Evolutionary conservation across 1,284 basidiomycete genomes (phyloP), one percentile per base, ranked within the genome.

Genomic region (Ganoderma lingzhi): DNA sequence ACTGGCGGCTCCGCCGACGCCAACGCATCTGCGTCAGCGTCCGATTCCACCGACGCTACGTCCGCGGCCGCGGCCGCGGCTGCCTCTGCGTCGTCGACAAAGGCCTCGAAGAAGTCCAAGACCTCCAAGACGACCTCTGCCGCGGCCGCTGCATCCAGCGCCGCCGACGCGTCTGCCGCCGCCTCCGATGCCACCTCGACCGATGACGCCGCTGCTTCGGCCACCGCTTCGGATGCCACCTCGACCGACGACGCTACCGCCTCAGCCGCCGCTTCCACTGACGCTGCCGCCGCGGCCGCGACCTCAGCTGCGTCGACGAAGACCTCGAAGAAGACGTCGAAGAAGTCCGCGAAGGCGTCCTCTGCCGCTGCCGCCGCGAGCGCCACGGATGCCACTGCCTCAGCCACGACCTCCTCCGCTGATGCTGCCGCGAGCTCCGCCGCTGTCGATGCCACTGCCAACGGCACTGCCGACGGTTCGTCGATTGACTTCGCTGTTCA

Each of bases 401-500:
- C 58, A 0, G 6, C 15, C 1, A 37, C 58, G 19, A 60, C 59
- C 3, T 61, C 59, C 9, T 28, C 59, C 39, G 59, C 59, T 1
- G 23, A 30, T 17, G 60, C 62, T 37, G 35, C 69, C 10, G 42
- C 62, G 15, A n/a, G 48, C 61, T 15, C 67, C 17, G 37, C 71
- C 23, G 62, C 62, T 30, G 45, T 53, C 35, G 44, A 30, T 8
- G 53, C 64, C 39, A 44, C 62, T 35, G 32, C 63, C 14, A 55
- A 55, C 44, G 66, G 62, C 64, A n/a, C 51, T 9, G n/a, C 70
- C 4, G 64, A 63, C 64, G 71, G 59, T 61, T 67, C 71, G 5
- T 55, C 65, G 17, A 48, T 69, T 66, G 23, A 59, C n/a, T 73
- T 73, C 66, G 30, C 69, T 23, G 69, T 73, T 30, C 69, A 73